Evolutionary conservation across 305 asterid species (phyloP).

Genomic region (Fraxinus albicans): DNA sequence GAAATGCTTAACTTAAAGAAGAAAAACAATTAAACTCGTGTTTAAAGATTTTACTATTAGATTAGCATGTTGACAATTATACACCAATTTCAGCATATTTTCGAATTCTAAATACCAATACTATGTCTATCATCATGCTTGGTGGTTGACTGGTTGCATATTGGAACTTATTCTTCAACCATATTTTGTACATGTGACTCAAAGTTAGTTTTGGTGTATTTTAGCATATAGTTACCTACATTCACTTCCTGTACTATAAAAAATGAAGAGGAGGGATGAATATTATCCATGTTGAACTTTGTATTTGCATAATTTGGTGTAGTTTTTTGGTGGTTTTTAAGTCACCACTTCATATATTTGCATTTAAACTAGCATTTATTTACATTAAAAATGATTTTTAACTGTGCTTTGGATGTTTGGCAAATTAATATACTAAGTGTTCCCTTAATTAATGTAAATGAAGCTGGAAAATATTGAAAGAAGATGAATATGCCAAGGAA

Average conservation of each 20-base stretch:
- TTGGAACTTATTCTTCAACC: neutral
- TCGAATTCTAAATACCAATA: neutral
- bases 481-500: neutral
- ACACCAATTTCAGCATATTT: neutral
- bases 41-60: neutral
- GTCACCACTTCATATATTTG: neutral
- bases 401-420: neutral
- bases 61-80: neutral
- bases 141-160: neutral
- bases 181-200: neutral
- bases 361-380: neutral
- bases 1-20: neutral
- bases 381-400: neutral
- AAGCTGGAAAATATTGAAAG: neutral
- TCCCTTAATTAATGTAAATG: neutral
- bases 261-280: neutral
- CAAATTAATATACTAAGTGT: neutral
- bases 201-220: neutral
- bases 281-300: neutral
- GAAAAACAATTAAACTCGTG: neutral
- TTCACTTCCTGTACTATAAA: neutral
- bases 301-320: neutral
- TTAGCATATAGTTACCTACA: neutral
- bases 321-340: neutral
- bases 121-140: neutral